Base-by-base conservation (phyloP, 78 protist species). In the Dictyostelium brefeldianum region DNA sequence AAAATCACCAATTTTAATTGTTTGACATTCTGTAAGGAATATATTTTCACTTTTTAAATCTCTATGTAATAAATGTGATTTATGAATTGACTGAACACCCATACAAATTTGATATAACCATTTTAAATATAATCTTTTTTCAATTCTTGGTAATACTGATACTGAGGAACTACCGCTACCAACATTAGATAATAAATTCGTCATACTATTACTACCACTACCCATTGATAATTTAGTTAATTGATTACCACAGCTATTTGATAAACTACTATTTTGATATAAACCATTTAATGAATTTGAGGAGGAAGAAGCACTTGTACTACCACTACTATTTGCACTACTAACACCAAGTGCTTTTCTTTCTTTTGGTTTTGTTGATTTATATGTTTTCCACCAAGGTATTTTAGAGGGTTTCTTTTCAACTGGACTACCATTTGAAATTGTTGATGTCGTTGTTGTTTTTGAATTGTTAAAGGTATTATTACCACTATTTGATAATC, bases 1-100 rank as follows among this genome's bases (percentile, higher is more conserved):
- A 74, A 84, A 84, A 47, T 84, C 92, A 47, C 92, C 92, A 73
- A 83, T 83, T 57, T 84, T 84, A 6, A 82, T 62, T 17, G 36
- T 22, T 15, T 14, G 47, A 41, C 41, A 80, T 9, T 82, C 67
- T 15, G 36, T 4, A 20, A 82, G 36, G 36, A 74, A 84, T 10
- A 84, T 56, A 75, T 84, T 71, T 47, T 84, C 81, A 31, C 74
- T 74, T 47, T 84, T 83, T 56, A 84, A 47, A 57, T 84, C 92
- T 27, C 81, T 54, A 46, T 84, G 92, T 1, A 84, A 64, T 10
- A 75, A 59, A 62, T 84, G 92, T 17, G 70, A 15, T 25, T 18
- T 46, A 50, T 84, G 92, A 47, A 84, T 84, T 3, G 65, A n/a
- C 4, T 75, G 81, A n/a, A 84, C 92, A 1, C 83, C 92, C 8